phyloP scores from a whole-genome alignment of 805 yeast species.

The Wickerhamiella azyma region DNA sequence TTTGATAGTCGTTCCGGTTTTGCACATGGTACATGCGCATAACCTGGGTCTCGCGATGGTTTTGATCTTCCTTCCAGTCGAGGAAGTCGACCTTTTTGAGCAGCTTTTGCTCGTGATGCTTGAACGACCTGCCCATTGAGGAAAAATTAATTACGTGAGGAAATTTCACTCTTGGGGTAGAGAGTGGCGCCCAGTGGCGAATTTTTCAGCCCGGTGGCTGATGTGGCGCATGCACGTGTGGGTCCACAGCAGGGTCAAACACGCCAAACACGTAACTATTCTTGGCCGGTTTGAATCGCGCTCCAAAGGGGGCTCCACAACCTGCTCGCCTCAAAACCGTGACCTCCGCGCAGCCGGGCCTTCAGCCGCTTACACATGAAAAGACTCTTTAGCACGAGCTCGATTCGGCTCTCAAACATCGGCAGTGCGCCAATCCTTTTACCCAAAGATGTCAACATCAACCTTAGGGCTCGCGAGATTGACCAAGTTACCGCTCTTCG shows the following conservation, averaged over 20 bases:
- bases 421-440: conserved; percentile 68
- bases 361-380: neutral
- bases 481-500: conserved; percentile 27
- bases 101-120: conserved; percentile 90
- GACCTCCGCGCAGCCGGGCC: no score
- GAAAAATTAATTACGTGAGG: neutral
- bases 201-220: no score
- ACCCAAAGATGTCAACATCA: conserved; percentile 44
- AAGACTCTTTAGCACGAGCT: conserved; percentile 13
- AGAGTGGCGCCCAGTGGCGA: neutral
- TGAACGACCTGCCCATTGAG: conserved; percentile 44
- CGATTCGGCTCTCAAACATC: conserved; percentile 31
- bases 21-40: conserved; percentile 91
- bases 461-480: conserved; percentile 21
- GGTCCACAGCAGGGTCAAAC: no score
- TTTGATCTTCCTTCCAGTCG: conserved; percentile 94
- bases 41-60: conserved; percentile 91
- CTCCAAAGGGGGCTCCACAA: no score
- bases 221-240: neutral
- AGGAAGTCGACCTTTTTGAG: conserved; percentile 91
- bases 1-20: conserved; percentile 89
- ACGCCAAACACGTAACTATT: no score
- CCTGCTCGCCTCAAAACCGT: no score
- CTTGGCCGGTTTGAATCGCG: no score
- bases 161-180: neutral